Conservation (phyloP, 768 basidiomycete genomes). For the Pleurotus tuoliensis region DNA sequence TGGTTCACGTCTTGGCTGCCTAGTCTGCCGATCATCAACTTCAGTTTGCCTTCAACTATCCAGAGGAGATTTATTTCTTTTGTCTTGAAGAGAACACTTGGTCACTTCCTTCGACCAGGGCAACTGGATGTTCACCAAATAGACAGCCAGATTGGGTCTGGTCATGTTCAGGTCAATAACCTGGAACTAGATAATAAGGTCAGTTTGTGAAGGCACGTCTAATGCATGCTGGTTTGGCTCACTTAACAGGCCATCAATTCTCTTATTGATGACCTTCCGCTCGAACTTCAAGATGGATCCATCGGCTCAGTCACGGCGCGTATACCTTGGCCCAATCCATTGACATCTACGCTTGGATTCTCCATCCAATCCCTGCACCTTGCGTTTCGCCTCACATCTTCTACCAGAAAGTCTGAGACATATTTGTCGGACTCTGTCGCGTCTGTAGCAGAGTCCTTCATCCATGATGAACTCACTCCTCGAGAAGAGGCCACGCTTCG, state of each 20-base stretch:
- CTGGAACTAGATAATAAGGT: slow-evolving; percentile 77
- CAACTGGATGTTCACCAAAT: slow-evolving; percentile 85
- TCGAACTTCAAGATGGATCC: slow-evolving; percentile 66
- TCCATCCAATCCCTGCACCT: slow-evolving; percentile 67
- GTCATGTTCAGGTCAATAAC: slow-evolving; percentile 82
- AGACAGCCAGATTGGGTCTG: slow-evolving; percentile 90
- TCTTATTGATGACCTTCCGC: slow-evolving; percentile 59
- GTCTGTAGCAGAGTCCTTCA: slow-evolving; percentile 81
- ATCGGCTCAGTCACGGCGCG: slow-evolving; percentile 73
- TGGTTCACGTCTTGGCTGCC: slow-evolving; percentile 63
- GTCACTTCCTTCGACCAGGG: slow-evolving; percentile 84
- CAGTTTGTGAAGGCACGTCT: slow-evolving; percentile 22
- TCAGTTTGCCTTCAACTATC: slow-evolving; percentile 63
- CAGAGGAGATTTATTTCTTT: slow-evolving; percentile 91
- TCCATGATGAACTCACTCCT: slow-evolving; percentile 75
- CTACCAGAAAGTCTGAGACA: slow-evolving; percentile 12
- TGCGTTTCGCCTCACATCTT: slow-evolving; percentile 45
- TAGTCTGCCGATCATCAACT: slow-evolving; percentile 62
- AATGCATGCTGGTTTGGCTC: background rate
- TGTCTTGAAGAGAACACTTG: slow-evolving; percentile 75
- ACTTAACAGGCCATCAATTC: slow-evolving; percentile 70
- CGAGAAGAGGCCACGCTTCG: slow-evolving; percentile 69
- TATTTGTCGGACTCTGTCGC: slow-evolving; percentile 77
- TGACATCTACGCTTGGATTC: slow-evolving; percentile 68
- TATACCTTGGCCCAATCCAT: slow-evolving; percentile 83